Evolutionary conservation across 139 green algal genomes (phyloP).

Genomic region (Chlorella sp.): DNA sequence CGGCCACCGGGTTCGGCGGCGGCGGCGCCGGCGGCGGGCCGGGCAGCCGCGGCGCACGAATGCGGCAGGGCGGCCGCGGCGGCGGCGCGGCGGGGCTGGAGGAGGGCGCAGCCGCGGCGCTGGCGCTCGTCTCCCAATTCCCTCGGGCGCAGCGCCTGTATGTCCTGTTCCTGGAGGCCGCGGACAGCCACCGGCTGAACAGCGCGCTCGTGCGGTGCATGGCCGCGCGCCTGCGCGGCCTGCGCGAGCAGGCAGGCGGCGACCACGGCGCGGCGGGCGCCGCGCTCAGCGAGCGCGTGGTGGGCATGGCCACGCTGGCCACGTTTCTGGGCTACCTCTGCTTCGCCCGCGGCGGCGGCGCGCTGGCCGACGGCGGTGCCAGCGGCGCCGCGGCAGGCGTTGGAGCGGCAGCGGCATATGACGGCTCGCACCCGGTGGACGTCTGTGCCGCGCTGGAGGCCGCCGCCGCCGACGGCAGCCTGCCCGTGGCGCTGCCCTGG

Average conservation of each 20-base stretch:
- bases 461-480: neutral
- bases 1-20: constrained; percentile 9
- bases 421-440: constrained; percentile 39
- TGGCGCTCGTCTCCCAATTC: constrained; percentile 47
- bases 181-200: constrained; percentile 56
- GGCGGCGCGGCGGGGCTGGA: constrained; percentile 8
- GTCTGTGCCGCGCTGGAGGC: constrained; percentile 32
- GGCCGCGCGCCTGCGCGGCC: too few species aligned
- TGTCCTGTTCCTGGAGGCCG: constrained; percentile 64
- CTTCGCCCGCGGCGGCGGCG: constrained; percentile 15
- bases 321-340: constrained; percentile 59
- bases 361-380: neutral
- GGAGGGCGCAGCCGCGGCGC: constrained; percentile 14
- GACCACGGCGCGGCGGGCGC: too few species aligned
- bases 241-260: too few species aligned
- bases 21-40: neutral
- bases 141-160: constrained; percentile 52
- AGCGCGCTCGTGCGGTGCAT: neutral
- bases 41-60: neutral
- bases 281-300: constrained; percentile 38
- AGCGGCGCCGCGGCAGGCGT: neutral
- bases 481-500: constrained; percentile 48
- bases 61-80: neutral
- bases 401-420: neutral
- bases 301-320: constrained; percentile 45